Conservation (phyloP, 805 yeast species). For the Saccharomycodes ludwigii region DNA sequence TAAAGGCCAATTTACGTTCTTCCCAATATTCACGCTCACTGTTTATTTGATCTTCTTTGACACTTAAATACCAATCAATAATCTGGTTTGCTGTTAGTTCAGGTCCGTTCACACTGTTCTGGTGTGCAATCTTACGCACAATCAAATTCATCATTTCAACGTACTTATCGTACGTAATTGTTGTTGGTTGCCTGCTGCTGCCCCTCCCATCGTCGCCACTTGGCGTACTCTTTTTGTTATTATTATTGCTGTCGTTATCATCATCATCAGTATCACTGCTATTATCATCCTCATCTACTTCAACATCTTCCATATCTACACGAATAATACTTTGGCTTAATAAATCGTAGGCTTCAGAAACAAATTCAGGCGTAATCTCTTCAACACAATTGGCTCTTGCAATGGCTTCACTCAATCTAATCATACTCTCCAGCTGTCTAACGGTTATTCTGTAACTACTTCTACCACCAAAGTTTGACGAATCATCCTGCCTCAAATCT, state of each 20-base stretch:
- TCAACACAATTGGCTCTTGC: conserved; percentile 95
- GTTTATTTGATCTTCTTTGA: conserved; percentile 56
- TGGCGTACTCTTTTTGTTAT: conserved; percentile 5
- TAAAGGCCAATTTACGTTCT: conserved; percentile 60
- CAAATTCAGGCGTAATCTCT: conserved; percentile 71
- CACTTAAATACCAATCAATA: conserved; percentile 70
- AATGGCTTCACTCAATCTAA: conserved; percentile 88
- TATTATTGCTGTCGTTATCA: conserved; percentile 8
- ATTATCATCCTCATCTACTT: conserved; percentile 59
- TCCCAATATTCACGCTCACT: conserved; percentile 58
- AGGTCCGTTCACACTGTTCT: conserved; percentile 35
- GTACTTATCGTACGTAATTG: conserved; percentile 78
- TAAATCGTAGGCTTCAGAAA: conserved; percentile 85
- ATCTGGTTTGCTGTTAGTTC: conserved; percentile 62
- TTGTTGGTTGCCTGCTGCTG: conserved; percentile 24
- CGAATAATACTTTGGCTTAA: conserved; percentile 84
- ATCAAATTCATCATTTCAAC: conserved; percentile 71
- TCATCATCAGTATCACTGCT: conserved; percentile 29
- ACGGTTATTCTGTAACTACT: conserved; percentile 91
- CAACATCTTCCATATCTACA: conserved; percentile 88
- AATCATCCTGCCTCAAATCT: conserved; percentile 78
- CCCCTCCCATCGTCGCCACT: background rate
- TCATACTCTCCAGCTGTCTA: conserved; percentile 90
- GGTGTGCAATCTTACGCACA: conserved; percentile 52
- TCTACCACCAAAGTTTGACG: conserved; percentile 68